Conservation (phyloP, 768 basidiomycete species). For the Kondoa subrosea region DNA sequence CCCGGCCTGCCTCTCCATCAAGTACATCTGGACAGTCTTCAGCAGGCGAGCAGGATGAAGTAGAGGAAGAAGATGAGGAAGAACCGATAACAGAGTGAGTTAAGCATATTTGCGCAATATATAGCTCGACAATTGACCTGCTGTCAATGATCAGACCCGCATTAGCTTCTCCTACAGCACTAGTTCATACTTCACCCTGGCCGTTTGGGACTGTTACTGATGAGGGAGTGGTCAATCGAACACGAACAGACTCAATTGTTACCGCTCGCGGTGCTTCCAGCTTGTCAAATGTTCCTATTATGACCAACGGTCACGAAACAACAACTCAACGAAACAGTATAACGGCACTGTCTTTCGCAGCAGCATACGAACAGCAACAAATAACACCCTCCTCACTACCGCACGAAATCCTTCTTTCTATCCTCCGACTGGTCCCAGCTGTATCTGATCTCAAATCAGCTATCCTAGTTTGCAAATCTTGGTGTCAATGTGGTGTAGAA, state of each 20-base stretch:
- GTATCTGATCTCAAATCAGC: constrained; percentile 55
- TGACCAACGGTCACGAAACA: background rate
- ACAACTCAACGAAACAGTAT: background rate
- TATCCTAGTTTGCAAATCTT: constrained; percentile 67
- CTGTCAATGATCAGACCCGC: constrained; percentile 16
- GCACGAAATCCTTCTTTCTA: constrained; percentile 80
- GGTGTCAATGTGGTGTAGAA: constrained; percentile 93
- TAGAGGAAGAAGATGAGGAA: constrained; percentile 11
- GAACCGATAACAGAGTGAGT: background rate
- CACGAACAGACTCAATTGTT: constrained; percentile 1
- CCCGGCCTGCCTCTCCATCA: background rate
- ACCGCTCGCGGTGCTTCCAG: background rate
- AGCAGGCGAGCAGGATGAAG: constrained; percentile 17
- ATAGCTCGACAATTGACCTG: no score
- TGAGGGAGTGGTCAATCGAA: background rate
- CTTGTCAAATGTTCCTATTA: background rate
- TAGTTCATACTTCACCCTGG: constrained; percentile 10
- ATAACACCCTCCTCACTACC: constrained; percentile 40
- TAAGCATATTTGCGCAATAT: constrained; percentile 2
- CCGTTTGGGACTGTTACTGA: constrained; percentile 13
- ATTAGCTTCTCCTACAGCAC: constrained; percentile 16
- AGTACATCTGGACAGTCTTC: constrained; percentile 9
- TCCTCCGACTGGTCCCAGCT: constrained; percentile 58
- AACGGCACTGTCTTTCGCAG: background rate
- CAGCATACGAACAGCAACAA: background rate